A percentile compares a stretch with the other conserved stretches of the same genome.
phyloP scores from a whole-genome alignment of 192 early-diverging fungal species.

The Cetraspora pellucida region DNA sequence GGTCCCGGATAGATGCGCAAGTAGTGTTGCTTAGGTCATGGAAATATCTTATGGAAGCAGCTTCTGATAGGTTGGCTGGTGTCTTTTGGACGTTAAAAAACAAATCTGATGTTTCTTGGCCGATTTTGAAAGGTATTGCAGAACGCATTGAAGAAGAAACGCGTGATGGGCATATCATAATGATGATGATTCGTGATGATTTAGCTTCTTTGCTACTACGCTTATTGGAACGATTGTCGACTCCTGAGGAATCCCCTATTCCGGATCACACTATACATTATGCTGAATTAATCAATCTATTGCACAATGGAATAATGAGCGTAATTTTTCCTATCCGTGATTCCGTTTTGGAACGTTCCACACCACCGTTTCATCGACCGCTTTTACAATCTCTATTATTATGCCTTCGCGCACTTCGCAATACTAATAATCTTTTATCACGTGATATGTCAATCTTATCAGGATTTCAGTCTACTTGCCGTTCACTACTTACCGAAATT shows the following conservation, averaged over 20 bases:
- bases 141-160: slow-evolving; percentile 24
- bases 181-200: slow-evolving; percentile 22
- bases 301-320: slow-evolving; percentile 24
- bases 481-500: slow-evolving; percentile 12
- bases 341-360: neutral
- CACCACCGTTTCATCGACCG: slow-evolving; percentile 38
- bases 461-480: slow-evolving; percentile 19
- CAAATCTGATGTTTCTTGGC: slow-evolving; percentile 20
- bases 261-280: neutral
- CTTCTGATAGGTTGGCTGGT: slow-evolving; percentile 27
- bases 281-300: slow-evolving; percentile 10
- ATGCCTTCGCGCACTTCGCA: slow-evolving; percentile 37
- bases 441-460: neutral
- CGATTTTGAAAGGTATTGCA: neutral
- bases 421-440: neutral
- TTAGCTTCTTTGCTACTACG: slow-evolving; percentile 13
- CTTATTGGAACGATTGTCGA: slow-evolving; percentile 15
- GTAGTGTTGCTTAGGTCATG: slow-evolving; percentile 40
- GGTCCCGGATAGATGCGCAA: slow-evolving; percentile 39
- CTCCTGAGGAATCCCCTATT: neutral
- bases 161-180: neutral
- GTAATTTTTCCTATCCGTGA: slow-evolving; percentile 15
- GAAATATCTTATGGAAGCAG: slow-evolving; percentile 38
- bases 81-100: slow-evolving; percentile 12
- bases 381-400: slow-evolving; percentile 42